A percentile compares a stretch with the other conserved stretches of the same genome.
These are phyloP conservation scores for Selaginella tamariscina DNA, from an alignment of 75 land plant genomes.

Conservation along the genomic window DNA sequence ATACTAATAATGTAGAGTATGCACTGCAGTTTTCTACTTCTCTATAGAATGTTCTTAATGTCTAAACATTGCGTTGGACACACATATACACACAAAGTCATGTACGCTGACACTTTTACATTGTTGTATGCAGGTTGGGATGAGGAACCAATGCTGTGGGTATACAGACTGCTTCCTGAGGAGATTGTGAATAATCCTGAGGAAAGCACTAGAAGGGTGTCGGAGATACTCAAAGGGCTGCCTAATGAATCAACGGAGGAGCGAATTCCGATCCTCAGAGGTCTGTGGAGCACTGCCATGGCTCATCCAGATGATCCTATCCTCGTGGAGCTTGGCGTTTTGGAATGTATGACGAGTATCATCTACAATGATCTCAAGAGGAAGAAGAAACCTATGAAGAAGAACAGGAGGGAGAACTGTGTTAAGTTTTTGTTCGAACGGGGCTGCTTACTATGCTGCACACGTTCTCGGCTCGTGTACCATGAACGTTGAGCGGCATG, in stretches of 20 bases:
- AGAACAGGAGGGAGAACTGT: not conserved
- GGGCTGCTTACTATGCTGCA: conserved; percentile 7
- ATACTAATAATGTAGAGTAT: no score
- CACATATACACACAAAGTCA: no score
- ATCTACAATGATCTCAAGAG: not conserved
- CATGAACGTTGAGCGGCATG: conserved; percentile 2
- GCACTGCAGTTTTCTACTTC: no score
- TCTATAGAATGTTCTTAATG: no score
- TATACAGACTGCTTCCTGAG: no score
- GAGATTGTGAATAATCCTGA: no score
- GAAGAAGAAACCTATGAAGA: not conserved
- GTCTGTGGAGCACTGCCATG: conserved; percentile 1
- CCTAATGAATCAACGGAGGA: not conserved
- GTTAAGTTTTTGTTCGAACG: no score
- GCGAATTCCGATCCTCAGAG: not conserved
- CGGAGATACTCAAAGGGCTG: not conserved
- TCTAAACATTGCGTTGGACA: no score
- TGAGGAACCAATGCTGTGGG: no score
- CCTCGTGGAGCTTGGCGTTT: not conserved
- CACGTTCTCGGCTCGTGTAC: conserved; percentile 5
- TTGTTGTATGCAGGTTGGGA: no score
- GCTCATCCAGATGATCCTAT: not conserved
- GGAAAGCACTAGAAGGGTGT: no score
- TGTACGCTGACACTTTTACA: no score
- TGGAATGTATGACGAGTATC: not conserved